Evolutionary conservation across 2,329 filamentous ascomycete genomes (phyloP), one percentile per base, ranked within the genome.

Genomic region (Paraconiothyrium brasiliense): DNA sequence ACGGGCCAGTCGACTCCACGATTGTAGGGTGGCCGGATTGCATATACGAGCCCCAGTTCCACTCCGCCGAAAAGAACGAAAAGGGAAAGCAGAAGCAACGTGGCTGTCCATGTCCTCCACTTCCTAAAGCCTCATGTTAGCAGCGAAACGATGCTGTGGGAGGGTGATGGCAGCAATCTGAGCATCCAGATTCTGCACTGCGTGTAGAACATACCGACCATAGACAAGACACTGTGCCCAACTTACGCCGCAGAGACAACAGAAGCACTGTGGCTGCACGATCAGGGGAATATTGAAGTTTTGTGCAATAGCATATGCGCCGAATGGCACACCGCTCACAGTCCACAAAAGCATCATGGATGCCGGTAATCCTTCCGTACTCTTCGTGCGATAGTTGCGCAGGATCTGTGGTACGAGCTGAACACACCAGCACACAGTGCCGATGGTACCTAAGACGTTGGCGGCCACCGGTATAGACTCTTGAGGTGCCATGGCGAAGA

Each of bases 331-430:
- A 0, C 89, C 89, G 1, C 88, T 88, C 74, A 83, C 85, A 0
- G 87, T 86, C 84, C 89, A 91, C 3, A 90, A 80, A 66, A 91
- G 83, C 88, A 91, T 91, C 88, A 91, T 91, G 0, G 86, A 85
- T 0, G 85, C 82, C 41, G 90, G 88, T 0, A 92, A 79, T 0
- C 89, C 89, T 0, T 82, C 85, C 0, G 89, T 89, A 75, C 89
- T 82, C 71, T 90, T 88, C 0, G 89, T 83, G 3, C 85, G 83
- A 68, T 89, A 88, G 68, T 92, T 92, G 65, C 90, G 84, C 46
- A 88, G 76, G 56, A 91, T 90, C 71, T 92, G 89, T 1, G 67
- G 70, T 6, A 67, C 58, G 16, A 72, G 63, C 54, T 65, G 65
- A 1, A 69, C 64, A 55, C 70, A 72, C 71, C 71, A 73, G 56